Evolutionary conservation across 75 land plant genomes (phyloP), one percentile per base, ranked within the genome.

Genomic region (Pseudotsuga menziesii): DNA sequence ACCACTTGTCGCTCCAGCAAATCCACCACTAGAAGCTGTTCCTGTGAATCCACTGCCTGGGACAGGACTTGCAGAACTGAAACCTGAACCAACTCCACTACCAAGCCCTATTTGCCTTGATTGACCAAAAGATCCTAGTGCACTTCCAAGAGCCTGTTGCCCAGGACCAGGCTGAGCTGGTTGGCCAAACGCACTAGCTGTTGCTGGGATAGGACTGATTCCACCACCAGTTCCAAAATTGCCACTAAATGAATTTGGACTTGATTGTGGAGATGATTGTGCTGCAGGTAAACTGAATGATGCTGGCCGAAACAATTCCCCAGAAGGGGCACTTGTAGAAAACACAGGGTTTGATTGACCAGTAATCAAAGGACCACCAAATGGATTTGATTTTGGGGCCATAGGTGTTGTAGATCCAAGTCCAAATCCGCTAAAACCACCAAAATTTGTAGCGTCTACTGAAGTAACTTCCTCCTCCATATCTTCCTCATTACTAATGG

Each of bases 121-220:
- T 80, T 97, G 99, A 41, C 99, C 99, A 89, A 97, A 97, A 74
- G 90, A 4, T 60, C 99, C 99, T 61, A 97, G 89, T 60, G 92
- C 98, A 79, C 92, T 90, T 63, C 99, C 99, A 55, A 97, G 81
- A 36, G 89, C 94, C 79, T 96, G 99, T 77, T 96, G 97, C 16
- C 94, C 99, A n/a, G 77, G 73, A 72, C 95, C 93, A 76, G 93
- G 79, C 61, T 93, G 98, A 12, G 92, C 79, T 19, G 90, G 93
- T 78, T 89, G 90, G 61, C 96, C 98, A 89, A 92, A 92, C 5
- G 85, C 90, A 74, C 83, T 77, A 25, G 75, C 60, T 15, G 88
- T 73, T 57, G 86, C 60, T 81, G 79, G 79, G 11, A 61, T 61
- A 75, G 84, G 69, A 60, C 36, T 71, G 27, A 63, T 63, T 61